phyloP scores from a whole-genome alignment of 345 rosid species.

The Capsella bursapastoris region DNA sequence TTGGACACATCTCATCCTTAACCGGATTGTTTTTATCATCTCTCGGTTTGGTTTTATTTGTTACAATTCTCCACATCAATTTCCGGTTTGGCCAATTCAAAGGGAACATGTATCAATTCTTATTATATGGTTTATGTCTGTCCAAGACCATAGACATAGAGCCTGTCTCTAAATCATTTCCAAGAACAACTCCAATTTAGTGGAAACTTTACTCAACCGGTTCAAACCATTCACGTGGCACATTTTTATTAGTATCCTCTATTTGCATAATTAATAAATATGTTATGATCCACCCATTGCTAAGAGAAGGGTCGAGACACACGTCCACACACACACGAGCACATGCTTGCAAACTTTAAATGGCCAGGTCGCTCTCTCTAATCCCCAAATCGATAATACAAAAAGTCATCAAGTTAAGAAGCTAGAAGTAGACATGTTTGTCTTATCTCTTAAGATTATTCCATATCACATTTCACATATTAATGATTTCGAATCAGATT shows the following conservation, averaged over 20 bases:
- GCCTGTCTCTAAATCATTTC: background rate
- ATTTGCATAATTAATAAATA: background rate
- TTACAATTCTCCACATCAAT: background rate
- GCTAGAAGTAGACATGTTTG: too few relatives aligned
- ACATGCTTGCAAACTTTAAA: conserved; percentile 29
- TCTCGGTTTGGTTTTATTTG: conserved; percentile 15
- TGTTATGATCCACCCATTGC: conserved; percentile 31
- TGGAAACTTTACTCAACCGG: background rate
- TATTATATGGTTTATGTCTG: background rate
- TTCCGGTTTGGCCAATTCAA: background rate
- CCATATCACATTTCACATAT: too few relatives aligned
- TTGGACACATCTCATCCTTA: conserved; percentile 14
- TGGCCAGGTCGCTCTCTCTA: conserved; percentile 29
- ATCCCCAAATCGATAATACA: conserved; percentile 2
- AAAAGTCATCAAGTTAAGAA: too few relatives aligned
- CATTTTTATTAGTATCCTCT: background rate
- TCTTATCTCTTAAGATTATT: too few relatives aligned
- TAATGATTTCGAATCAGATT: too few relatives aligned
- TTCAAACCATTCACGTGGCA: conserved; percentile 21
- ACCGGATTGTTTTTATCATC: conserved; percentile 3
- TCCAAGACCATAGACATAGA: background rate
- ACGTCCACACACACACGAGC: conserved; percentile 34
- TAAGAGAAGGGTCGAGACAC: conserved; percentile 15
- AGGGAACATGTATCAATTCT: conserved; percentile 2
- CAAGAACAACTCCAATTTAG: background rate